Evolutionary conservation across 2,329 filamentous ascomycete genomes (phyloP).

Genomic region (Acarospora socialis): DNA sequence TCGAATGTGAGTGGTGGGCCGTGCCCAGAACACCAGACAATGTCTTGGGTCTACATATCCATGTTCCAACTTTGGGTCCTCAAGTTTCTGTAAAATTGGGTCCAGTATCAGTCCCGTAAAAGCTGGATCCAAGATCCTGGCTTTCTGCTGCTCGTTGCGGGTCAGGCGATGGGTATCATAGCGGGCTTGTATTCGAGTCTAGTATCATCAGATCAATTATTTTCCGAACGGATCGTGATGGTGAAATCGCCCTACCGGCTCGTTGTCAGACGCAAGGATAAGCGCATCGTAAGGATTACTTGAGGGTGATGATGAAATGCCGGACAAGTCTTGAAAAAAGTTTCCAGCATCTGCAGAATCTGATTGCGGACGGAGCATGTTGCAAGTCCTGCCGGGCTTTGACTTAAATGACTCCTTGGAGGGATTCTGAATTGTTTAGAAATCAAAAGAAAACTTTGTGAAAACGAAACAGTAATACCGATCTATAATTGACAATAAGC

Average conservation of each 20-base stretch:
- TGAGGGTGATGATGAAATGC: constrained; percentile 20
- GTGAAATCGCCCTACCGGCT: constrained; percentile 40
- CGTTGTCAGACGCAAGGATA: constrained; percentile 51
- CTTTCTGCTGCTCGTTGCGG: constrained; percentile 62
- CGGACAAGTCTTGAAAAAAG: constrained; percentile 24
- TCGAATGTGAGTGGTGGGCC: constrained; percentile 60
- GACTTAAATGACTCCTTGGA: too few relatives aligned
- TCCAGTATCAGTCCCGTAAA: constrained; percentile 65
- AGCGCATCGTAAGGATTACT: constrained; percentile 66
- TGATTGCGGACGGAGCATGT: too few relatives aligned
- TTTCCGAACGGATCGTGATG: neutral
- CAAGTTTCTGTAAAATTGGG: constrained; percentile 55
- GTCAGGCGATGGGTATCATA: constrained; percentile 62
- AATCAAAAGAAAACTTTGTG: too few relatives aligned
- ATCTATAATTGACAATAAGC: too few relatives aligned
- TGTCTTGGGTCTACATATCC: constrained; percentile 62
- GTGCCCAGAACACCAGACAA: constrained; percentile 78
- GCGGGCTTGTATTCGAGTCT: constrained; percentile 44
- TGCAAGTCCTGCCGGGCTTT: too few relatives aligned
- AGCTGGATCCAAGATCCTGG: constrained; percentile 52
- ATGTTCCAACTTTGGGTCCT: constrained; percentile 48
- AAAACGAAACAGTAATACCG: too few relatives aligned
- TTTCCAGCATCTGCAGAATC: neutral
- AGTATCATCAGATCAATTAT: neutral
- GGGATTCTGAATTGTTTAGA: too few relatives aligned